Percentiles rank a stretch among this genome's conserved stretches.
phyloP scores from a whole-genome alignment of 2,329 filamentous ascomycete species.

The Claviceps maximensis region DNA sequence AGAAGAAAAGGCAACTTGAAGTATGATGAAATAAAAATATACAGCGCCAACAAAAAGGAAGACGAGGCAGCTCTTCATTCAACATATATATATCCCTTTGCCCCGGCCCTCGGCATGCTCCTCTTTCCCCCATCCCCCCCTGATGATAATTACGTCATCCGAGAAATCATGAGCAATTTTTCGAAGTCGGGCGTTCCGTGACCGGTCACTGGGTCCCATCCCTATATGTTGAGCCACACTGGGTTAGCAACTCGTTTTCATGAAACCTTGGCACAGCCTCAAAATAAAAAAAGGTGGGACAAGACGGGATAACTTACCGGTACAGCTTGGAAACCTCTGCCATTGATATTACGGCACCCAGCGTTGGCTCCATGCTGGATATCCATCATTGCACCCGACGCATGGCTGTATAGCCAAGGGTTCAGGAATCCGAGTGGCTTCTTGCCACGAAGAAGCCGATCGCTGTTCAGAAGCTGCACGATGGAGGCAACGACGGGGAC shows the following conservation, averaged over 20 bases:
- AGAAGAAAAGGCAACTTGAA: too few relatives aligned
- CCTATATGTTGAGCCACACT: neutral
- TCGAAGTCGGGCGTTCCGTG: conserved; percentile 4
- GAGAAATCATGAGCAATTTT: conserved; percentile 1
- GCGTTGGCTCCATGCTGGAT: neutral
- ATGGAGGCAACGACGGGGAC: conserved; percentile 2
- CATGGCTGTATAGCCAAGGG: neutral
- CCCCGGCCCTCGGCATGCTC: too few relatives aligned
- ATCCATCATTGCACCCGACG: conserved; percentile 1
- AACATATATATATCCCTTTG: too few relatives aligned
- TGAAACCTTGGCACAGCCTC: neutral
- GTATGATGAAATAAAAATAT: too few relatives aligned
- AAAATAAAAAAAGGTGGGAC: neutral
- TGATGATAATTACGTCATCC: neutral
- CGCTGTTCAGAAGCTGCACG: conserved; percentile 4
- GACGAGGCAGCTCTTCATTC: too few relatives aligned
- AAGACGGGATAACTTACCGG: neutral
- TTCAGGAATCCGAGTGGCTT: conserved; percentile 5
- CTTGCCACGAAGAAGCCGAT: neutral
- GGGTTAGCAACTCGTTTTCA: neutral
- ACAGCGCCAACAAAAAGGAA: too few relatives aligned
- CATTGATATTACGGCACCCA: neutral
- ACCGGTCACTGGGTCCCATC: conserved; percentile 4
- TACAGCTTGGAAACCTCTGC: conserved; percentile 3
- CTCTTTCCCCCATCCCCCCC: too few relatives aligned